These are phyloP conservation scores for Aspergillus ruber DNA, from an alignment of 2,329 filamentous ascomycete species.

Conservation along the genomic window DNA sequence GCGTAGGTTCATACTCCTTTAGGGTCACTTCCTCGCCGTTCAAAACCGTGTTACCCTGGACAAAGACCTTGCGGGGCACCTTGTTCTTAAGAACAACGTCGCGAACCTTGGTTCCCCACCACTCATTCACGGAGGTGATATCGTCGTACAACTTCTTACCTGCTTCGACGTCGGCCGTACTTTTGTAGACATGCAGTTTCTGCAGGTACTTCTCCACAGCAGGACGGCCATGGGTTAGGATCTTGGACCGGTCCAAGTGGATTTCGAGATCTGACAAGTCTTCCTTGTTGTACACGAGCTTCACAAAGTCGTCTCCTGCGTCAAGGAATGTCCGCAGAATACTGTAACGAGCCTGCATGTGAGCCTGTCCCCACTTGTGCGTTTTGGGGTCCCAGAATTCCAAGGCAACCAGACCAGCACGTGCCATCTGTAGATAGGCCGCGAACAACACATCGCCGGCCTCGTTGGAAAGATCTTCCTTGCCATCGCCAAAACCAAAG, in stretches of 20 bases:
- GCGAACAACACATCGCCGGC: slow-evolving; percentile 84
- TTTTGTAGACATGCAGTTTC: slow-evolving; percentile 88
- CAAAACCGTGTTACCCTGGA: slow-evolving; percentile 82
- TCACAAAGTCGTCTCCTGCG: slow-evolving; percentile 80
- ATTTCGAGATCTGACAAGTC: slow-evolving; percentile 78
- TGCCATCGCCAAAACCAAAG: slow-evolving; percentile 82
- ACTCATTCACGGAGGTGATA: slow-evolving; percentile 77
- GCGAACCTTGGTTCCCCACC: slow-evolving; percentile 75
- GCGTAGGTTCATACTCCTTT: slow-evolving; percentile 78
- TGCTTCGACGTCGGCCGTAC: slow-evolving; percentile 72
- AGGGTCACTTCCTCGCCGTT: slow-evolving; percentile 64
- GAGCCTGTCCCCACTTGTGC: slow-evolving; percentile 85
- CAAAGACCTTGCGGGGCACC: slow-evolving; percentile 66
- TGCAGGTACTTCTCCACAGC: slow-evolving; percentile 83
- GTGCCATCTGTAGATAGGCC: slow-evolving; percentile 87
- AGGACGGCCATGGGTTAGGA: slow-evolving; percentile 71
- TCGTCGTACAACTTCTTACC: slow-evolving; percentile 75
- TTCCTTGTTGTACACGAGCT: slow-evolving; percentile 66
- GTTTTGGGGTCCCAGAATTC: slow-evolving; percentile 94
- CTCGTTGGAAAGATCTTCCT: slow-evolving; percentile 62
- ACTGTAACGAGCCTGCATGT: slow-evolving; percentile 85
- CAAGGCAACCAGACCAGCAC: slow-evolving; percentile 78
- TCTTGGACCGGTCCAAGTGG: slow-evolving; percentile 76
- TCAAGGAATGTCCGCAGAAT: slow-evolving; percentile 72
- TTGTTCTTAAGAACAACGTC: slow-evolving; percentile 54